phyloP scores from a whole-genome alignment of 1,284 basidiomycete genomes.

The Fistulinella cinereoalba region DNA sequence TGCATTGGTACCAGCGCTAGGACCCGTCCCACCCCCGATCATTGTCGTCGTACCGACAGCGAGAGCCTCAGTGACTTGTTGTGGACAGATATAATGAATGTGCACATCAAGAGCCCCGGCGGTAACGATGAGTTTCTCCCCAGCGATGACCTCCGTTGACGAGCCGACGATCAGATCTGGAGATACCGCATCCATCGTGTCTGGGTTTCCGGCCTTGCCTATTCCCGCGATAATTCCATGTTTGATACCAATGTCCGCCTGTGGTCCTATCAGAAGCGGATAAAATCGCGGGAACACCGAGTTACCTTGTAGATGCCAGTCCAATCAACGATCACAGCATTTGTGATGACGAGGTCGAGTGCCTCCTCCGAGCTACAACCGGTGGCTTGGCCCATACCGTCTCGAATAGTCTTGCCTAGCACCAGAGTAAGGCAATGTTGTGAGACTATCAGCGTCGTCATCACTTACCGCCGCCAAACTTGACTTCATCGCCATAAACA shows the following conservation, averaged over 20 bases:
- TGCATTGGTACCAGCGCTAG: conserved; percentile 85
- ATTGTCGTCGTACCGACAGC: conserved; percentile 80
- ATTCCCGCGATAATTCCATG: conserved; percentile 82
- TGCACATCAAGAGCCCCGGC: conserved; percentile 94
- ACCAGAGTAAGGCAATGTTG: neutral
- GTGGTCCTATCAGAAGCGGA: conserved; percentile 7
- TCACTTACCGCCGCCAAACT: conserved; percentile 86
- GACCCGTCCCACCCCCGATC: conserved; percentile 93
- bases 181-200: conserved; percentile 85
- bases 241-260: conserved; percentile 98
- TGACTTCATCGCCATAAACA: conserved; percentile 91
- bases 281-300: neutral
- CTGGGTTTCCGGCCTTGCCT: conserved; percentile 97
- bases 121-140: conserved; percentile 91
- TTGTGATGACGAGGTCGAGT: conserved; percentile 92
- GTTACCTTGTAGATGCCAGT: conserved; percentile 89
- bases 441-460: conserved; percentile 6
- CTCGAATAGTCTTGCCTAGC: conserved; percentile 86
- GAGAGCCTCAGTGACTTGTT: conserved; percentile 76
- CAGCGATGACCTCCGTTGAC: conserved; percentile 91
- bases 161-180: conserved; percentile 79
- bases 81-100: conserved; percentile 92
- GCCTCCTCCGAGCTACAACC: conserved; percentile 65
- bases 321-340: conserved; percentile 94
- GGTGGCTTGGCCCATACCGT: conserved; percentile 94